A percentile compares a stretch with the other conserved stretches of the same genome.
Evolutionary conservation across 352 stramenopile species (phyloP).

Genomic region (Thalassiosira hispida): DNA sequence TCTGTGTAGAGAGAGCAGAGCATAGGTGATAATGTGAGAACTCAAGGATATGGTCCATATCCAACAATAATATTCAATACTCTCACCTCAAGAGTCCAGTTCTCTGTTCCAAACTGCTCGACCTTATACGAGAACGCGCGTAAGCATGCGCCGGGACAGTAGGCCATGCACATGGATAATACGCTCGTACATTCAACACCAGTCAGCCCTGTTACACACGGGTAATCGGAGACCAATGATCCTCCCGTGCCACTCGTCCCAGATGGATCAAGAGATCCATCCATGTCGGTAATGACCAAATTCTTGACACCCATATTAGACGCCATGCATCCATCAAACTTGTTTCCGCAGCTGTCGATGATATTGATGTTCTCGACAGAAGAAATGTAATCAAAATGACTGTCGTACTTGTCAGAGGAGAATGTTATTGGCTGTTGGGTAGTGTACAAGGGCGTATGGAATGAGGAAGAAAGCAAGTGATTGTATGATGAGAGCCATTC

Average conservation of each 20-base stretch:
- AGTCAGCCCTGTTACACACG: conserved; percentile 43
- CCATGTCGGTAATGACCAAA: conserved; percentile 55
- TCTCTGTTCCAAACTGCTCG: conserved; percentile 62
- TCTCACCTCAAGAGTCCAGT: conserved; percentile 49
- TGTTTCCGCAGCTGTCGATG: conserved; percentile 1
- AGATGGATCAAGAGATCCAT: conserved; percentile 48
- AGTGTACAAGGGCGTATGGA: too few species aligned
- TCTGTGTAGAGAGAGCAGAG: conserved; percentile 18
- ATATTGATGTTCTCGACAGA: conserved; percentile 17
- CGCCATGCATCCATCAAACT: conserved; percentile 6
- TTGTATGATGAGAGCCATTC: too few species aligned
- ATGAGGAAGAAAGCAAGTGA: too few species aligned
- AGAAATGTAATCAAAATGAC: conserved; percentile 29
- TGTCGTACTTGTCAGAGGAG: not conserved
- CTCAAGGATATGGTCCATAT: too few species aligned
- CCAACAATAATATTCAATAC: too few species aligned
- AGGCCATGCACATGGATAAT: conserved; percentile 53
- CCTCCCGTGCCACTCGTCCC: conserved; percentile 22
- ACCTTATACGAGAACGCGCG: conserved; percentile 45
- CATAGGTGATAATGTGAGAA: too few species aligned
- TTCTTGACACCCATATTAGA: too few species aligned
- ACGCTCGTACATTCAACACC: conserved; percentile 28
- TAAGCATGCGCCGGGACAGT: conserved; percentile 53
- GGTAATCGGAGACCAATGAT: conserved; percentile 50
- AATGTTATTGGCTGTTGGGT: conserved; percentile 22